Conservation (phyloP, 441 rosid species). For the Pelargonium australe region DNA sequence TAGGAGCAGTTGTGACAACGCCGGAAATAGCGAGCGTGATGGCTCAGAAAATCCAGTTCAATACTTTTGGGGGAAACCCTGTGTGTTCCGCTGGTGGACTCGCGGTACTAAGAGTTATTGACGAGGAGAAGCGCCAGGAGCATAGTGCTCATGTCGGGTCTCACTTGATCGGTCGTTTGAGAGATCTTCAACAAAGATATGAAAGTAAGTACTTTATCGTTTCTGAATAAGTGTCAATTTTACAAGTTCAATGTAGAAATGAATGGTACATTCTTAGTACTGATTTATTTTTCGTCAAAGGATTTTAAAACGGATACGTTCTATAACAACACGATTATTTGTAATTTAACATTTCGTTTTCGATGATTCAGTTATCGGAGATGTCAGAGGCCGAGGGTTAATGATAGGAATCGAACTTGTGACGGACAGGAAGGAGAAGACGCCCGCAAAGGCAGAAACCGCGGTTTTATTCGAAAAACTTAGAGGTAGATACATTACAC, state of each 20-base stretch:
- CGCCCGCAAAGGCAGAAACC: conserved; percentile 84
- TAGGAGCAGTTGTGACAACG: conserved; percentile 88
- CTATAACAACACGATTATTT: too few species aligned
- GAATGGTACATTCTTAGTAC: too few species aligned
- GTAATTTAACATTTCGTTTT: background rate
- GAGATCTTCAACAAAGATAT: conserved; percentile 56
- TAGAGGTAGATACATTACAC: conserved; percentile 43
- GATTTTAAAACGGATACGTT: too few species aligned
- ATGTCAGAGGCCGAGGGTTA: conserved; percentile 81
- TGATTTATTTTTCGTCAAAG: too few species aligned
- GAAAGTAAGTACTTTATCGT: conserved; percentile 43
- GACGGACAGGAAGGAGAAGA: conserved; percentile 62
- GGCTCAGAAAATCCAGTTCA: conserved; percentile 73
- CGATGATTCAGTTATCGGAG: conserved; percentile 61
- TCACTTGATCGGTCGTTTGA: conserved; percentile 56
- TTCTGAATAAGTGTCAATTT: background rate
- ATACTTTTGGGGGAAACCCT: conserved; percentile 89
- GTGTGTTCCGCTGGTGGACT: conserved; percentile 92
- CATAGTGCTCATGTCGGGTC: conserved; percentile 75
- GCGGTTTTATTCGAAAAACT: conserved; percentile 67
- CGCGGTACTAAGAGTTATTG: conserved; percentile 74
- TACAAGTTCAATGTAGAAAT: background rate
- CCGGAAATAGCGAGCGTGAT: conserved; percentile 80
- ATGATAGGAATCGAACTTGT: conserved; percentile 85
- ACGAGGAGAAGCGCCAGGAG: conserved; percentile 71